A percentile compares a stretch with the other conserved stretches of the same genome.
phyloP scores from a whole-genome alignment of 2,329 filamentous ascomycete species.

The Davidsoniella virescens region DNA sequence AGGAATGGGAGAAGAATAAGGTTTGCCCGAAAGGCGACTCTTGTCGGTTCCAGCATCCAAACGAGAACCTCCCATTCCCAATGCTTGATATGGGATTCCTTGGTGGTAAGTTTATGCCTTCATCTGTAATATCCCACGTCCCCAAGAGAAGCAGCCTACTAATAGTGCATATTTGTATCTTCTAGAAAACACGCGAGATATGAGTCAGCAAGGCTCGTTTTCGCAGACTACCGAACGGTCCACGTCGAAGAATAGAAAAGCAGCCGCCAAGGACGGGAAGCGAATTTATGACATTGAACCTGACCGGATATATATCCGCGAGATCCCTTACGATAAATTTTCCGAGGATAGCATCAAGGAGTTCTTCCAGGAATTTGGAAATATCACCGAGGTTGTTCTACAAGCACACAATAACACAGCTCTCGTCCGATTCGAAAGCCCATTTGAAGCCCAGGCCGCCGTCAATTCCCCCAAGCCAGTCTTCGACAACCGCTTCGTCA shows the following conservation, averaged over 20 bases:
- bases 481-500: slow-evolving; percentile 75
- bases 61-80: background rate
- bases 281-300: slow-evolving; percentile 44
- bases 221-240: slow-evolving; percentile 15
- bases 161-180: background rate
- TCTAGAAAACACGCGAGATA: too few species aligned
- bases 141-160: background rate
- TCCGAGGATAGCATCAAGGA: slow-evolving; percentile 45
- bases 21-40: slow-evolving; percentile 6
- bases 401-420: slow-evolving; percentile 51
- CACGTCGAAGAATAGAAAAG: slow-evolving; percentile 22
- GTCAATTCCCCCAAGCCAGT: slow-evolving; percentile 65
- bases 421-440: slow-evolving; percentile 50
- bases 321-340: slow-evolving; percentile 58
- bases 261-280: slow-evolving; percentile 23
- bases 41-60: slow-evolving; percentile 5
- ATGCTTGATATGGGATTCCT: slow-evolving; percentile 2
- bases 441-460: slow-evolving; percentile 50
- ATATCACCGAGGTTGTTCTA: slow-evolving; percentile 46
- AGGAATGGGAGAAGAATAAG: slow-evolving; percentile 5
- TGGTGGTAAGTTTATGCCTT: slow-evolving; percentile 7
- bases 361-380: slow-evolving; percentile 61
- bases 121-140: background rate
- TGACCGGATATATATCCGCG: slow-evolving; percentile 58
- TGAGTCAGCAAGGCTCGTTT: too few species aligned